Conservation (phyloP, 495 filamentous ascomycete genomes). For the Daldinia loculata region DNA sequence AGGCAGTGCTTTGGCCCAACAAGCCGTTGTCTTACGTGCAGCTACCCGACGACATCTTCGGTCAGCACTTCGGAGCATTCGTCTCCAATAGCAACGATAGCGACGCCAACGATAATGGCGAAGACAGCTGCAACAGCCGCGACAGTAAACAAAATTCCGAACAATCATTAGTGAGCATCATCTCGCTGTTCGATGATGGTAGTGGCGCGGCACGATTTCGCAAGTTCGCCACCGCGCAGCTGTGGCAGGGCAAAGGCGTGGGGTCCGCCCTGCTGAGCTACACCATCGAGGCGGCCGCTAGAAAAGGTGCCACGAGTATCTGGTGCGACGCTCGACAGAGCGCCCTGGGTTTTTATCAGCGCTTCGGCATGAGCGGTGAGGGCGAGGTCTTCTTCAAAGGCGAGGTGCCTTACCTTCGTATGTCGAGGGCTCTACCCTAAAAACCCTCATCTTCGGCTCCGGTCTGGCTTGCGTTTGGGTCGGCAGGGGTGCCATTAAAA, state of each 20-base stretch:
- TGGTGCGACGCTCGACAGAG: slow-evolving; percentile 41
- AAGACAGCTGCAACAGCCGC: background rate
- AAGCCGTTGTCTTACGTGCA: slow-evolving; percentile 39
- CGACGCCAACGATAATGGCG: background rate
- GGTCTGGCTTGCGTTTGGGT: slow-evolving; percentile 7
- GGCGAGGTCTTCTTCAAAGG: slow-evolving; percentile 34
- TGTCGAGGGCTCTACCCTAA: slow-evolving; percentile 33
- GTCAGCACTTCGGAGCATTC: slow-evolving; percentile 39
- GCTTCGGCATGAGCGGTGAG: slow-evolving; percentile 39
- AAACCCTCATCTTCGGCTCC: background rate
- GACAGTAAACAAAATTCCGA: background rate
- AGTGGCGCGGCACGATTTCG: slow-evolving; percentile 37
- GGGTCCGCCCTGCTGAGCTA: slow-evolving; percentile 32
- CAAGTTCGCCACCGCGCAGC: slow-evolving; percentile 37
- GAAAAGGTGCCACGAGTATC: slow-evolving; percentile 35
- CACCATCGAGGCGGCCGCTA: slow-evolving; percentile 32
- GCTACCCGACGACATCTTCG: slow-evolving; percentile 36
- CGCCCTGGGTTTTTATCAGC: slow-evolving; percentile 37
- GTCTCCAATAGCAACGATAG: background rate
- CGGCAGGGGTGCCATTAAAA: slow-evolving; percentile 17
- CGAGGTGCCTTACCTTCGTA: slow-evolving; percentile 37
- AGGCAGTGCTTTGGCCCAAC: slow-evolving; percentile 40
- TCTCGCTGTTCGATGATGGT: slow-evolving; percentile 35
- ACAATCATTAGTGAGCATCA: slow-evolving; percentile 27
- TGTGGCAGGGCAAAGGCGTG: slow-evolving; percentile 39